phyloP scores from a whole-genome alignment of 2,329 filamentous ascomycete genomes.

The Apiospora malaysiana region DNA sequence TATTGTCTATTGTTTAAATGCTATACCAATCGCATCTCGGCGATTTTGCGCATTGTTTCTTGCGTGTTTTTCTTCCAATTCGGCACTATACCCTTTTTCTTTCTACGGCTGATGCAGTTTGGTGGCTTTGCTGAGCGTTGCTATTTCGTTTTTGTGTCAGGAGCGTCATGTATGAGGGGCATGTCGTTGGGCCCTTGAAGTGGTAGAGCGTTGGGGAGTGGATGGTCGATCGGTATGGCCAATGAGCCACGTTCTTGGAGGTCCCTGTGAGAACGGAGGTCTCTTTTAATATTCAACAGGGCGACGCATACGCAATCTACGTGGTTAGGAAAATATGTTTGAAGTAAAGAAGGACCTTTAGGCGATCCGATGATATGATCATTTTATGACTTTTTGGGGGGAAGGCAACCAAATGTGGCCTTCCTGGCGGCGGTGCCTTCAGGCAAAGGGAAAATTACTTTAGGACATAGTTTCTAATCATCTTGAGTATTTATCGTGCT shows the following conservation, averaged over 20 bases:
- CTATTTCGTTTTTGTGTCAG: neutral
- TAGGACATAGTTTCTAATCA: constrained; percentile 11
- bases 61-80: constrained; percentile 19
- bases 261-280: neutral
- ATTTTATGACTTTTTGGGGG: constrained; percentile 9
- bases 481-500: neutral
- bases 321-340: constrained; percentile 10
- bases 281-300: neutral
- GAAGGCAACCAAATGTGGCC: neutral
- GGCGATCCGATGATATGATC: constrained; percentile 16
- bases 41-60: constrained; percentile 11
- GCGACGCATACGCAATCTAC: constrained; percentile 5
- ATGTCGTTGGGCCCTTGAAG: neutral
- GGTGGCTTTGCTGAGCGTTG: constrained; percentile 22
- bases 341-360: neutral
- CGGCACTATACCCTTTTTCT: constrained; percentile 23
- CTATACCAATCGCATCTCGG: neutral
- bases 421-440: neutral
- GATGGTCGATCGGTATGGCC: neutral
- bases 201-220: neutral
- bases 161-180: neutral
- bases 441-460: neutral
- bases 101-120: constrained; percentile 13
- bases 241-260: neutral
- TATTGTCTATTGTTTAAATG: constrained; percentile 21